Percentiles rank a stretch among this genome's conserved stretches.
These are phyloP conservation scores for Taxillus chinensis DNA, from an alignment of 164 flowering plant species.

Conservation along the genomic window DNA sequence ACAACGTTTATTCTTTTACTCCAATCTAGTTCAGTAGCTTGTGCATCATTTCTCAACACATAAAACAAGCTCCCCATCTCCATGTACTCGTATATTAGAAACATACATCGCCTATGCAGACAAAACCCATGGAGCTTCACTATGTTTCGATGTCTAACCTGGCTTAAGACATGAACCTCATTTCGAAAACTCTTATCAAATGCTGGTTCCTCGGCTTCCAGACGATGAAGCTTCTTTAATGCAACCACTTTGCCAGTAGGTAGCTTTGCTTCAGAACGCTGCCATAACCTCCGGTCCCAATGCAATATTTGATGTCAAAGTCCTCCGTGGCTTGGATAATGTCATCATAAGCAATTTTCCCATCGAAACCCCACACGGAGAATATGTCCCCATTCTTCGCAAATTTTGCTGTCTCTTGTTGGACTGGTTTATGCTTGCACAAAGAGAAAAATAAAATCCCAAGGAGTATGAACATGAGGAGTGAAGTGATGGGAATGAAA, in stretches of 20 bases:
- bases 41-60: background rate
- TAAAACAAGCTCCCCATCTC: background rate
- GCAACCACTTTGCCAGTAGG: background rate
- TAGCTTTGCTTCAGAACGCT: background rate
- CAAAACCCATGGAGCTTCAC: background rate
- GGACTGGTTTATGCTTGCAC: background rate
- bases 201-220: background rate
- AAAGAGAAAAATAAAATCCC: background rate
- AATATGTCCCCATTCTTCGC: slow-evolving; percentile 10
- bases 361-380: slow-evolving; percentile 13
- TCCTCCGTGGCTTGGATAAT: slow-evolving; percentile 12
- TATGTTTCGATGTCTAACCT: background rate
- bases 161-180: background rate
- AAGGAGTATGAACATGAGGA: background rate
- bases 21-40: background rate
- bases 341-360: slow-evolving; percentile 12
- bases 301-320: slow-evolving; percentile 13
- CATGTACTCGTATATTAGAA: background rate
- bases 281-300: slow-evolving; percentile 15
- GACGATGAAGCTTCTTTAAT: background rate
- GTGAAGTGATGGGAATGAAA: background rate
- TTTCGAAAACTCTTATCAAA: background rate
- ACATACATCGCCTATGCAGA: background rate
- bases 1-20: background rate
- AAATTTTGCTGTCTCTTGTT: background rate